phyloP scores from a whole-genome alignment of 768 basidiomycete species.

The Russula earlei region DNA sequence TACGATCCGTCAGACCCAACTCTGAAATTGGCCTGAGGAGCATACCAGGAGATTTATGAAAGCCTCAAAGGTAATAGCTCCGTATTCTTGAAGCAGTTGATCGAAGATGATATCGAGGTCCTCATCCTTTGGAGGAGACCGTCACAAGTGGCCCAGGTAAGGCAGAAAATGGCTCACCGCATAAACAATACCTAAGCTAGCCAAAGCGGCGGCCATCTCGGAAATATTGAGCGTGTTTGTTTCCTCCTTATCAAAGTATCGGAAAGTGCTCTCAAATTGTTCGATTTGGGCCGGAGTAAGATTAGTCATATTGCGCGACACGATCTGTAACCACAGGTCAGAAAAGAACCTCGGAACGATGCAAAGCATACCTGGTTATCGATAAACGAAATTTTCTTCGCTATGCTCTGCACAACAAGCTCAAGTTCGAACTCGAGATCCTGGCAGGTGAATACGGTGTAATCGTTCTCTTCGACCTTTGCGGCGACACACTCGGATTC shows the following conservation, averaged over 20 bases:
- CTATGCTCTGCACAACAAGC: slow-evolving; percentile 67
- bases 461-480: slow-evolving; percentile 96
- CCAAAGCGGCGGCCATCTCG: slow-evolving; percentile 90
- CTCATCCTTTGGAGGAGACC: slow-evolving; percentile 47
- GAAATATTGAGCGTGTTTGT: slow-evolving; percentile 76
- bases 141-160: not conserved
- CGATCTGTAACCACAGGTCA: slow-evolving; percentile 48
- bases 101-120: slow-evolving; percentile 80
- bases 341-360: not conserved
- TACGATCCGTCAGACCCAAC: slow-evolving; percentile 25
- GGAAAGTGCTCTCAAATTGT: slow-evolving; percentile 94
- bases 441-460: slow-evolving; percentile 81
- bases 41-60: slow-evolving; percentile 86
- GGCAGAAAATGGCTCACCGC: slow-evolving; percentile 38
- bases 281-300: slow-evolving; percentile 92
- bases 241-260: slow-evolving; percentile 93
- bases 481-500: slow-evolving; percentile 75
- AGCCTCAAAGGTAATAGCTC: slow-evolving; percentile 85
- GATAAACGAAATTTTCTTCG: slow-evolving; percentile 89
- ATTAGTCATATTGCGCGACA: slow-evolving; percentile 89
- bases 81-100: slow-evolving; percentile 71
- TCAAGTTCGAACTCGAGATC: slow-evolving; percentile 88
- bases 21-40: slow-evolving; percentile 17
- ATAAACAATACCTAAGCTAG: slow-evolving; percentile 90
- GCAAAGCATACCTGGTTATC: slow-evolving; percentile 73